Evolutionary conservation across 1,284 basidiomycete genomes (phyloP).

Genomic region (Takashimella koratensis): DNA sequence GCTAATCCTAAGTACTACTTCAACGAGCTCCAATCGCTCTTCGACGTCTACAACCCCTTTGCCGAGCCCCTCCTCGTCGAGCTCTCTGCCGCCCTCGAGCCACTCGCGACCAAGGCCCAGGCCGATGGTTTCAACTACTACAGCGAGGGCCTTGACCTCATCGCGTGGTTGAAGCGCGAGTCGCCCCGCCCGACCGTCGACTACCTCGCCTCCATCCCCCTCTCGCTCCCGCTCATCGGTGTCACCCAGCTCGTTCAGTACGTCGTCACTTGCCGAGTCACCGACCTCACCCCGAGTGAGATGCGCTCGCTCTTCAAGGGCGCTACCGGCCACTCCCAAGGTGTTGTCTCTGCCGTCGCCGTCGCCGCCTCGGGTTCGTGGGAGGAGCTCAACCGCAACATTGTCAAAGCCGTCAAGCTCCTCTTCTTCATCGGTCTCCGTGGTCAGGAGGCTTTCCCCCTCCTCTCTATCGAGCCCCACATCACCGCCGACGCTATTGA

Average conservation of each 20-base stretch:
- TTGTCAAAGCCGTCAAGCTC: conserved; percentile 79
- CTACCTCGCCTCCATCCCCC: conserved; percentile 93
- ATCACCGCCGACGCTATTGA: conserved; percentile 84
- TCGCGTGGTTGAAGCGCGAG: conserved; percentile 76
- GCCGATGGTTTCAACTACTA: conserved; percentile 66
- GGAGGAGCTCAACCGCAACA: conserved; percentile 70
- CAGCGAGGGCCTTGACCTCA: conserved; percentile 73
- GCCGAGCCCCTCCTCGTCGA: conserved; percentile 66
- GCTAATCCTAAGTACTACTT: conserved; percentile 68
- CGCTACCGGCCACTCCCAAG: conserved; percentile 94
- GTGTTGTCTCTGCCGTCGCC: conserved; percentile 85
- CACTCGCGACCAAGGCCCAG: conserved; percentile 61
- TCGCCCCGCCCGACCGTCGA: conserved; percentile 67
- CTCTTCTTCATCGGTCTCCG: conserved; percentile 91
- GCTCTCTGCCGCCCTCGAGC: conserved; percentile 64
- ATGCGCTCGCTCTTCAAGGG: conserved; percentile 73
- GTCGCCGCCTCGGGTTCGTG: conserved; percentile 75
- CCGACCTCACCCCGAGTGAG: conserved; percentile 72
- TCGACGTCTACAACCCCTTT: conserved; percentile 85
- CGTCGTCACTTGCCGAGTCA: conserved; percentile 70
- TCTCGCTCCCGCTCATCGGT: conserved; percentile 93
- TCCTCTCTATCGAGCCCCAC: conserved; percentile 80
- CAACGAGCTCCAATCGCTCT: conserved; percentile 87
- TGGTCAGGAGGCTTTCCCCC: conserved; percentile 92
- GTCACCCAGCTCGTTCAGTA: conserved; percentile 94